Conservation (phyloP, 1,284 basidiomycete genomes). For the Dichomitus squalens region DNA sequence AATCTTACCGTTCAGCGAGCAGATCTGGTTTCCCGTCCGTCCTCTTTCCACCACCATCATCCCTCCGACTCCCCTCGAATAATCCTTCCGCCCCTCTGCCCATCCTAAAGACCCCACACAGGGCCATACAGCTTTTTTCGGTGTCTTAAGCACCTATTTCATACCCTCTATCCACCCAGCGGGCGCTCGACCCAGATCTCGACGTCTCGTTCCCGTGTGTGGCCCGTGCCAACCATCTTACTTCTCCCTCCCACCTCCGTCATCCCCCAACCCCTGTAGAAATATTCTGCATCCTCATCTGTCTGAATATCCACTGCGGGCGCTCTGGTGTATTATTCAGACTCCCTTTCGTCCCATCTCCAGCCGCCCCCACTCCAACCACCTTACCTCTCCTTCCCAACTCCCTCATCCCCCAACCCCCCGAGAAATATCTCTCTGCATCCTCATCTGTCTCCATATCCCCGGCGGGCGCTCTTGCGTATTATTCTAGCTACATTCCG, state of each 20-base stretch:
- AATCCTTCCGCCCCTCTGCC: constrained; percentile 4
- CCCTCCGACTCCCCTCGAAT: constrained; percentile 10
- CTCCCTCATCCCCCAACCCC: constrained; percentile 17
- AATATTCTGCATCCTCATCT: neutral
- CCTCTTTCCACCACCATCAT: constrained; percentile 25
- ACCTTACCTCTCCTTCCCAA: neutral
- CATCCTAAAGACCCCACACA: neutral
- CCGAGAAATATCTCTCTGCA: neutral
- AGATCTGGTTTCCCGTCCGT: constrained; percentile 21
- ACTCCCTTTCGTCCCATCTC: constrained; percentile 2
- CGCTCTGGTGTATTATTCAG: neutral
- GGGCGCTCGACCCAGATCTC: neutral
- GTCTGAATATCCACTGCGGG: neutral
- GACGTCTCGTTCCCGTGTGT: neutral
- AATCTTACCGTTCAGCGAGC: constrained; percentile 31
- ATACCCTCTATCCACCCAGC: neutral
- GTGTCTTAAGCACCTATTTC: neutral
- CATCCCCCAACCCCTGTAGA: constrained; percentile 14
- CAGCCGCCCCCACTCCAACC: constrained; percentile 1
- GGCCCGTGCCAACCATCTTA: neutral
- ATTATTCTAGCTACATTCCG: constrained; percentile 3
- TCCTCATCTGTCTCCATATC: neutral
- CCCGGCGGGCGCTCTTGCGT: neutral
- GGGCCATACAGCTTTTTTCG: constrained; percentile 1
- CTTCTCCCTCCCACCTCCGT: constrained; percentile 7